Percentiles rank a stretch among this genome's conserved stretches.
Conservation (phyloP, 805 yeast species). For the Wickerhamiella spandovensis region DNA sequence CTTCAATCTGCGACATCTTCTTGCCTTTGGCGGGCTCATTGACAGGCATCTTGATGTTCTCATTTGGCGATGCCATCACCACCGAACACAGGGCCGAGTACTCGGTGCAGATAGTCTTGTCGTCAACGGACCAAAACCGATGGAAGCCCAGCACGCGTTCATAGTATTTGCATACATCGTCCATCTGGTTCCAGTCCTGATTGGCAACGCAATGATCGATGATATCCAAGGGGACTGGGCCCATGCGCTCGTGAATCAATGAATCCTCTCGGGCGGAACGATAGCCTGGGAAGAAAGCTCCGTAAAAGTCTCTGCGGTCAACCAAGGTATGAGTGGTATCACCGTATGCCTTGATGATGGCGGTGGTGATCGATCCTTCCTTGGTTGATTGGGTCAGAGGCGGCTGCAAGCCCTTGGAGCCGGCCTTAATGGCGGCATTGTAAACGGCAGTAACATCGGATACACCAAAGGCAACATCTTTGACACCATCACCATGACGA, state of each 20-base stretch:
- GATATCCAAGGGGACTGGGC: not conserved
- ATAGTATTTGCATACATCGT: constrained; percentile 43
- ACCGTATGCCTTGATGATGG: constrained; percentile 41
- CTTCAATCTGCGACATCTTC: constrained; percentile 67
- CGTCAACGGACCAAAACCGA: constrained; percentile 77
- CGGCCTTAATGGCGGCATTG: constrained; percentile 35
- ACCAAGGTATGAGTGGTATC: constrained; percentile 62
- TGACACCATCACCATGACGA: constrained; percentile 69
- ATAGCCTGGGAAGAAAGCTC: constrained; percentile 44
- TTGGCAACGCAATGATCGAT: constrained; percentile 79
- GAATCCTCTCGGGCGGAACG: constrained; percentile 5
- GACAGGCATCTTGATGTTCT: constrained; percentile 61
- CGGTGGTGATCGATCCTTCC: constrained; percentile 39
- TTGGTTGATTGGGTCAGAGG: constrained; percentile 26
- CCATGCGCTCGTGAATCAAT: constrained; percentile 4
- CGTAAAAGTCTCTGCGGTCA: constrained; percentile 28
- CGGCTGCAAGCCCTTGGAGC: constrained; percentile 34
- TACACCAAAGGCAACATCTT: constrained; percentile 60
- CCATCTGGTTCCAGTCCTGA: constrained; percentile 57
- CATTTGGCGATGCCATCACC: constrained; percentile 62
- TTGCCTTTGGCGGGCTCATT: constrained; percentile 70
- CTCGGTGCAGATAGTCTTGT: constrained; percentile 55
- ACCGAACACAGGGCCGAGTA: constrained; percentile 57
- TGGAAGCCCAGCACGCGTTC: constrained; percentile 57
- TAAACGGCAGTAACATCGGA: constrained; percentile 34